Base-by-base conservation (phyloP, 495 filamentous ascomycete genomes). In the Penicillium dipodomyicola region DNA sequence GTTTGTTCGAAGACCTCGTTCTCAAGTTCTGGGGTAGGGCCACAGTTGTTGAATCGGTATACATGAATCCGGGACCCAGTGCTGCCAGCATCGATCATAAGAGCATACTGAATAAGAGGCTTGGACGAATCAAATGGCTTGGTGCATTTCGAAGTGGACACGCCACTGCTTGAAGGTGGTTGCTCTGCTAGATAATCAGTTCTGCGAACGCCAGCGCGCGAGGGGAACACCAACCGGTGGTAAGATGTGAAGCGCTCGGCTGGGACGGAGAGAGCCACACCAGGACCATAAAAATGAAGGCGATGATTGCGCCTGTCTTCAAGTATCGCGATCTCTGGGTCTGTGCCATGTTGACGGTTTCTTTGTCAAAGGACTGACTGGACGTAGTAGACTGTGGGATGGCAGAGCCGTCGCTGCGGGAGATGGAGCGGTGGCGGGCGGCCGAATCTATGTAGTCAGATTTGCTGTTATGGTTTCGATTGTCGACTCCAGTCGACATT, bases 21-120 rank as follows among this genome's bases (percentile, higher is more conserved):
- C 68, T 98, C 94, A 17, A 98, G 81, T 75, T 97, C 94, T n/a
- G 94, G 94, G 20, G 92, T 92, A 35, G 87, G 70, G 49, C 92
- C 95, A 76, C 94, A 98, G 78, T 97, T 98, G 78, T 97, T 98
- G 83, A 98, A 98, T 57, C 87, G 87, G 77, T 97, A 98, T 52
- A 97, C 92, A 74, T 98, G 94, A 67, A 98, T 96, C 52, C 94
- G 89, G 57, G 94, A 97, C 56, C 94, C 94, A 40, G 93, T 96
- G 75, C 92, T 97, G 53, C 94, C 94, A 37, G 94, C 94, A 78
- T 98, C 94, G 66, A 98, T 91, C 94, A 98, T 97, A 61, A 96
- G 82, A 55, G 91, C 94, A 79, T 97, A 97, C 67, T 98, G 94
- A 57, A 97, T 86, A 60, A 98, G 79, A 25, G 95, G 95, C 76